Evolutionary conservation across 768 basidiomycete genomes (phyloP), one percentile per base, ranked within the genome.

Genomic region (Trametes coccinea): DNA sequence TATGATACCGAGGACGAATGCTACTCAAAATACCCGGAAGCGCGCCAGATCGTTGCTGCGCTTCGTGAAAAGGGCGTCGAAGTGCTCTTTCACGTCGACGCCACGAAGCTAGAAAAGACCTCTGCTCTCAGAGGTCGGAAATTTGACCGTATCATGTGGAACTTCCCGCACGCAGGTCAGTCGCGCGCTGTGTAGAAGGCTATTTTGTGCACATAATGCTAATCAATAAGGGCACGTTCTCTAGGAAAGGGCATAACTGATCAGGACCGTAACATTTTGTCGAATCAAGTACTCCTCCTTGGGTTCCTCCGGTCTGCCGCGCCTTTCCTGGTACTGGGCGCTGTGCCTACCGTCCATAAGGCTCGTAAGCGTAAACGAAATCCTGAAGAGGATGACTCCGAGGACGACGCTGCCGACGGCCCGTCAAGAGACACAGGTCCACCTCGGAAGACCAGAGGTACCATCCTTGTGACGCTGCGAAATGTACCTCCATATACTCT

Each of bases 161-260:
- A 98, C 72, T 98, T 98, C 71, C 96, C 96, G 60, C 96, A 98
- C 77, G 90, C 90, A 69, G 95, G 95, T 92, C 69, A 65, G 84
- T 69, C 27, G 29, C 27, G 22, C 22, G 22, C 22, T 22, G 22
- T 22, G 22, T 22, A 22, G 22, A 22, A 22, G 22, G 22, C 22
- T 22, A 1, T 22, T 22, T 22, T 22, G 22, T 22, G 22, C 22
- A 22, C 22, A 22, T 22, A 22, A 22, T 22, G 22, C 22, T 22
- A 30, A 8, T 39, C 49, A 50, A 27, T 61, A 5, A 34, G 33
- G 2, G 11, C 51, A 45, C 3, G 33, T 37, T 5, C 17, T 39
- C 64, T 69, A 92, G 90, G 91, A 29, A 92, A 86, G 71, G 93
- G 95, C 2, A 95, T 98, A 62, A 84, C 90, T 27, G 93, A 98